These are phyloP conservation scores for Grammothele lineata DNA, from an alignment of 768 basidiomycete genomes.

Conservation along the genomic window DNA sequence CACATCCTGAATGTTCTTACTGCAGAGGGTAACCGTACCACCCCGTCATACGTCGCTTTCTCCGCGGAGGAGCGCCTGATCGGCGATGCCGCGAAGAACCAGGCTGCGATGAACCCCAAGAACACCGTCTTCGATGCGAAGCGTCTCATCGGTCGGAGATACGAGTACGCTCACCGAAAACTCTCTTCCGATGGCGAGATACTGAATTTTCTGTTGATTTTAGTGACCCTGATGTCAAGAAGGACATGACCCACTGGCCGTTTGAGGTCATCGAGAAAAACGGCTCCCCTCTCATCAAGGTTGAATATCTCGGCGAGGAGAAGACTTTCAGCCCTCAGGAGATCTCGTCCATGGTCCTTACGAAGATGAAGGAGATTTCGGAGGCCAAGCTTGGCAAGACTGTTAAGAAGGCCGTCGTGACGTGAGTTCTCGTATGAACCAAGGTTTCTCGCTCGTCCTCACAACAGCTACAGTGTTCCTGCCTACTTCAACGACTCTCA, in stretches of 20 bases:
- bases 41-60: constrained; percentile 99
- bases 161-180: constrained; percentile 57
- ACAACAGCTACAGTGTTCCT: constrained; percentile 60
- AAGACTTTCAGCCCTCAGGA: constrained; percentile 98
- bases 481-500: constrained; percentile 99
- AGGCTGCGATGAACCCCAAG: constrained; percentile 98
- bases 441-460: too few relatives aligned
- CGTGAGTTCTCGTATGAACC: constrained; percentile 48
- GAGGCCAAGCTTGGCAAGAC: constrained; percentile 99
- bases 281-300: constrained; percentile 95
- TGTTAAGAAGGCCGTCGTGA: constrained; percentile 98
- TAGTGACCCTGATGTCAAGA: constrained; percentile 88
- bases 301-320: constrained; percentile 90
- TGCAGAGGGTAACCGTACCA: constrained; percentile 95
- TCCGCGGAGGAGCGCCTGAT: constrained; percentile 94
- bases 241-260: constrained; percentile 98
- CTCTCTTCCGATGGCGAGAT: not conserved
- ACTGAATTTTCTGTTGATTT: constrained; percentile 9
- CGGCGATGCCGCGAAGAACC: constrained; percentile 98
- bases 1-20: constrained; percentile 2
- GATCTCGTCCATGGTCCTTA: constrained; percentile 99
- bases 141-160: constrained; percentile 96
- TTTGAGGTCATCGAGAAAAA: constrained; percentile 96
- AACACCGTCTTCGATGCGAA: constrained; percentile 99
- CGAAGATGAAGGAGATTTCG: constrained; percentile 99